A percentile compares a stretch with the other conserved stretches of the same genome.
Evolutionary conservation across 257 asterid genomes (phyloP).

Genomic region (Gentiana dahurica): DNA sequence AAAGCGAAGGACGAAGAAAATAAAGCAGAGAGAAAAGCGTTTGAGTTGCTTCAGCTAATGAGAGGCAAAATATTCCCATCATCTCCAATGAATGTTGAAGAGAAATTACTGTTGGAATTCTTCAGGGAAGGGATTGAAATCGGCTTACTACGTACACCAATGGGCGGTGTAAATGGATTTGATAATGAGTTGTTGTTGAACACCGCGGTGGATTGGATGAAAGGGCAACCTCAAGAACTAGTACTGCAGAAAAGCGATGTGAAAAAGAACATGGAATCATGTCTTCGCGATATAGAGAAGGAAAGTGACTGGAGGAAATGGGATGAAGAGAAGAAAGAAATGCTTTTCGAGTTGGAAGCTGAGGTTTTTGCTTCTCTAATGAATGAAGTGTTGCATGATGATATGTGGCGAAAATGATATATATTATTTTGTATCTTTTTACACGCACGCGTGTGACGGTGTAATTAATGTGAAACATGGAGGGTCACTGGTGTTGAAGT

Average conservation of each 20-base stretch:
- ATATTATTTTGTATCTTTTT: no score
- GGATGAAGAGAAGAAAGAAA: constrained; percentile 34
- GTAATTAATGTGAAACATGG: no score
- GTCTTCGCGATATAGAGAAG: constrained; percentile 54
- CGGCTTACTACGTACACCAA: neutral
- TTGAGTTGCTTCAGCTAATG: constrained; percentile 26
- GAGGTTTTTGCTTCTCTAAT: constrained; percentile 38
- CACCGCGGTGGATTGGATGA: constrained; percentile 42
- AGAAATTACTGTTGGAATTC: constrained; percentile 47
- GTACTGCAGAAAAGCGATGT: constrained; percentile 33
- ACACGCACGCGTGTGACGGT: no score
- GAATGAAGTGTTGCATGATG: constrained; percentile 37
- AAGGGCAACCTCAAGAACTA: constrained; percentile 16
- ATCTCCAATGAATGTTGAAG: constrained; percentile 17
- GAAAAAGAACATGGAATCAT: constrained; percentile 37
- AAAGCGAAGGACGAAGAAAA: constrained; percentile 21
- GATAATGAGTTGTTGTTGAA: constrained; percentile 18
- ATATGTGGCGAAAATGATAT: no score
- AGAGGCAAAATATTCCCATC: constrained; percentile 32
- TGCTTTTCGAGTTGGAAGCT: constrained; percentile 46
- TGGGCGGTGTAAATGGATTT: neutral
- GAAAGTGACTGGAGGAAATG: constrained; percentile 44
- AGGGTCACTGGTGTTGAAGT: no score
- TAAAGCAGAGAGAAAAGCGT: constrained; percentile 14
- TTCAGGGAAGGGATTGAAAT: constrained; percentile 27